Conservation (phyloP, 148 eudicot species). For the Camellia sinensis region DNA sequence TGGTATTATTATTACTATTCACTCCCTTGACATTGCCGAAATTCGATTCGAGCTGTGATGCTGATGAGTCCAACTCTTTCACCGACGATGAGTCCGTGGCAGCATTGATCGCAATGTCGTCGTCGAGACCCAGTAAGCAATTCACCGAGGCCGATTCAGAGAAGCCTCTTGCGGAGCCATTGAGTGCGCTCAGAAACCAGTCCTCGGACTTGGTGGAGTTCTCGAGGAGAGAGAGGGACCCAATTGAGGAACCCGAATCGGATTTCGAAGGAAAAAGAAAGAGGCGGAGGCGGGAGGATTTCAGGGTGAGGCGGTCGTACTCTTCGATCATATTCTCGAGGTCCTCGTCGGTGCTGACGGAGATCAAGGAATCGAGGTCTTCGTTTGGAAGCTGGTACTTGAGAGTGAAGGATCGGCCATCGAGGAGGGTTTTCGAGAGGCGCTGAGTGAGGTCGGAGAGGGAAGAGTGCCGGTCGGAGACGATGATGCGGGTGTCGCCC, state of each 20-base stretch:
- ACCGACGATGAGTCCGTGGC: conserved; percentile 18
- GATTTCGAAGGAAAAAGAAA: conserved; percentile 53
- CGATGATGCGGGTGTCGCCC: conserved; percentile 83
- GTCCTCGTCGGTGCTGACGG: conserved; percentile 77
- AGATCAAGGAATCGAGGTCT: conserved; percentile 81
- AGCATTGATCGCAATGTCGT: conserved; percentile 21
- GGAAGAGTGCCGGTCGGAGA: conserved; percentile 48
- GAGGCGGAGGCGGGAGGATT: conserved; percentile 48
- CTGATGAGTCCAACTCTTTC: conserved; percentile 14
- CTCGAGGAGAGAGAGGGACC: conserved; percentile 45
- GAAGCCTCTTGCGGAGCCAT: conserved; percentile 43
- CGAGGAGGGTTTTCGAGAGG: conserved; percentile 53
- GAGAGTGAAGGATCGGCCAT: conserved; percentile 34
- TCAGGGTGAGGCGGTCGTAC: conserved; percentile 53
- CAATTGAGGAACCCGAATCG: conserved; percentile 41
- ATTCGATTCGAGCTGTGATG: conserved; percentile 12
- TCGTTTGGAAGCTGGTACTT: conserved; percentile 82
- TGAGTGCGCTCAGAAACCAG: conserved; percentile 72
- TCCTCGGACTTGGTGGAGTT: conserved; percentile 58
- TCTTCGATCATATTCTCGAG: conserved; percentile 86
- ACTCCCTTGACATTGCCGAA: neutral
- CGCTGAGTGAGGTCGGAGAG: conserved; percentile 44
- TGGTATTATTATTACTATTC: conserved; percentile 18
- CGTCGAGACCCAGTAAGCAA: conserved; percentile 64
- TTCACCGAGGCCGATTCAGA: conserved; percentile 62